These are phyloP conservation scores for Apophysomyces trapeziformis DNA, from an alignment of 371 early-diverging fungal species.

Conservation along the genomic window DNA sequence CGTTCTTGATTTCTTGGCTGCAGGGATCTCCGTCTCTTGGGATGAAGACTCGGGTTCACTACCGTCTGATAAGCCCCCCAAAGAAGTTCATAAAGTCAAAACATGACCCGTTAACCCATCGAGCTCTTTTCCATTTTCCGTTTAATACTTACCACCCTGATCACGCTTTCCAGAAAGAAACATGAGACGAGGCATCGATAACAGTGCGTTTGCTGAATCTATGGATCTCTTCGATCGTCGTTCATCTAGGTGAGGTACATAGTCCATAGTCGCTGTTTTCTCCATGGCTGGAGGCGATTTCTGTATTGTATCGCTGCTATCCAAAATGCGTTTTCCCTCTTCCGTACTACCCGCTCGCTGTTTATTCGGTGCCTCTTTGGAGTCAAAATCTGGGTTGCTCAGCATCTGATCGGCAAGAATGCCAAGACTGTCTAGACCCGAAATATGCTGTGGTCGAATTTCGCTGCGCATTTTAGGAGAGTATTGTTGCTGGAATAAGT, in stretches of 20 bases:
- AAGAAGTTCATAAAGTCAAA: not conserved
- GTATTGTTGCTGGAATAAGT: slow-evolving; percentile 52
- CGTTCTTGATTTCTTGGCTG: slow-evolving; percentile 38
- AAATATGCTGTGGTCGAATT: slow-evolving; percentile 26
- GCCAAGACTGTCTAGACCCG: slow-evolving; percentile 37
- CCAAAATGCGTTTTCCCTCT: not conserved
- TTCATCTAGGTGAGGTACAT: slow-evolving; percentile 4
- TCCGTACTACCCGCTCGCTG: not conserved
- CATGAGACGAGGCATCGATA: slow-evolving; percentile 45
- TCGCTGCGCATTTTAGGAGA: slow-evolving; percentile 45
- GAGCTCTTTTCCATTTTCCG: not conserved
- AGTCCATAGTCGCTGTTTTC: not conserved
- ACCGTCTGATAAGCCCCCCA: not conserved
- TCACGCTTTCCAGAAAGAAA: slow-evolving; percentile 15
- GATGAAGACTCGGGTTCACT: slow-evolving; percentile 15
- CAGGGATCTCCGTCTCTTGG: not conserved
- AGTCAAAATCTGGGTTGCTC: slow-evolving; percentile 31
- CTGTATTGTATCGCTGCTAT: not conserved
- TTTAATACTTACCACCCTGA: not conserved
- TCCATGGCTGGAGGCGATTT: not conserved
- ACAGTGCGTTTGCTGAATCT: slow-evolving; percentile 49
- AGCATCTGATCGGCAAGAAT: slow-evolving; percentile 44
- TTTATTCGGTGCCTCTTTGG: slow-evolving; percentile 12
- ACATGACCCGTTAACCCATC: not conserved
- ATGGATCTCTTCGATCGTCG: slow-evolving; percentile 52